Percentiles rank a stretch among this genome's conserved stretches.
Conservation (phyloP, 1,284 basidiomycete genomes). For the Thecaphora thlaspeos region DNA sequence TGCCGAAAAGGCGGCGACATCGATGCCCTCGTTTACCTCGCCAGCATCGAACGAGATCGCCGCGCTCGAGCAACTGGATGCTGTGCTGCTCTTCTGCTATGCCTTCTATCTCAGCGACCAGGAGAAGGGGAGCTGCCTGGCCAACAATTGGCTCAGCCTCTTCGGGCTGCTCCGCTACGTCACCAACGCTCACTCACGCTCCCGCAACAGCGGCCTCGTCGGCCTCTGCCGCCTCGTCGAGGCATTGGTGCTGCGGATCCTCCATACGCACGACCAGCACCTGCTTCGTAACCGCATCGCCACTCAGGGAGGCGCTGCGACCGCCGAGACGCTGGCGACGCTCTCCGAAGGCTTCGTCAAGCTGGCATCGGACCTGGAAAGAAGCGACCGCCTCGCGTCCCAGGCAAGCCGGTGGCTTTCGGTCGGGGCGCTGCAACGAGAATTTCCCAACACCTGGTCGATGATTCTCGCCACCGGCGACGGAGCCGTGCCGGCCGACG, state of each 20-base stretch:
- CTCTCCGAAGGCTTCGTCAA: background rate
- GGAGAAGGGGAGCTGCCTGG: slow-evolving; percentile 1
- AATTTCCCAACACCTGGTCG: slow-evolving; percentile 5
- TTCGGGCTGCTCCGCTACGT: slow-evolving; percentile 34
- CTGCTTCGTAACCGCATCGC: slow-evolving; percentile 4
- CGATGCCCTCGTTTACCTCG: slow-evolving; percentile 2
- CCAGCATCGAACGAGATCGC: slow-evolving; percentile 48
- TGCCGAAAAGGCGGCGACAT: slow-evolving; percentile 1
- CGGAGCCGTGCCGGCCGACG: slow-evolving; percentile 3
- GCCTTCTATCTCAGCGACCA: slow-evolving; percentile 62
- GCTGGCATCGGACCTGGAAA: slow-evolving; percentile 6
- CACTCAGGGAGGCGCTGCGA: no score
- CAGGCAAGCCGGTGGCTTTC: slow-evolving; percentile 10
- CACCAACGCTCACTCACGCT: slow-evolving; percentile 17
- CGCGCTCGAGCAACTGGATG: slow-evolving; percentile 60
- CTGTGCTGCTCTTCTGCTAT: slow-evolving; percentile 61
- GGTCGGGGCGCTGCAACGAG: background rate
- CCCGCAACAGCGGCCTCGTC: slow-evolving; percentile 21
- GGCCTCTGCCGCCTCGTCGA: slow-evolving; percentile 39
- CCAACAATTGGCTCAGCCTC: slow-evolving; percentile 34
- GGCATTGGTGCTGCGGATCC: slow-evolving; percentile 25
- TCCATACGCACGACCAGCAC: slow-evolving; percentile 27
- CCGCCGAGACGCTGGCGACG: background rate
- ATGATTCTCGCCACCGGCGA: background rate
- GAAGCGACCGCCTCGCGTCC: slow-evolving; percentile 5